Percentiles rank a stretch among this genome's conserved stretches.
These are phyloP conservation scores for Alliaria petiolata DNA, from an alignment of 345 rosid genomes.

Conservation along the genomic window DNA sequence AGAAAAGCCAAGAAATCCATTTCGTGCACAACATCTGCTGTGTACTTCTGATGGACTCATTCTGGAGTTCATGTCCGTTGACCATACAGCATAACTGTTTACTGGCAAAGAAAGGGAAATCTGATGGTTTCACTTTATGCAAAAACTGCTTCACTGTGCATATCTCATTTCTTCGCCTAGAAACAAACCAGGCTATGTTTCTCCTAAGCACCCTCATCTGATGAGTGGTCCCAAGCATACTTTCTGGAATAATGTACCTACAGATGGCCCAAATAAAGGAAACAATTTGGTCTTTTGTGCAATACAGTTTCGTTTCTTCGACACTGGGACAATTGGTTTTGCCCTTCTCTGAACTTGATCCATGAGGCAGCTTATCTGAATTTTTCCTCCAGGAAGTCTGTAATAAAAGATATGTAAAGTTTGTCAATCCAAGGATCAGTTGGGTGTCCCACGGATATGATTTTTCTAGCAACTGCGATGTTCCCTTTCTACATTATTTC, in stretches of 20 bases:
- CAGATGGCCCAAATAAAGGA: constrained; percentile 83
- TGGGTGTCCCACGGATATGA: not conserved
- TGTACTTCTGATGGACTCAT: constrained; percentile 40
- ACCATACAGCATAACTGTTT: constrained; percentile 34
- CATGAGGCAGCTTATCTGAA: constrained; percentile 12
- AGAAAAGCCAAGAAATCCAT: constrained; percentile 85
- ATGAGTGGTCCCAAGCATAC: constrained; percentile 62
- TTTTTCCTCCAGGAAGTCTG: constrained; percentile 33
- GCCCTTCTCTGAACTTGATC: constrained; percentile 6
- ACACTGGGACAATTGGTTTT: constrained; percentile 18
- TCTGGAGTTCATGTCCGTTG: constrained; percentile 22
- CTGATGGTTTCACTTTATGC: constrained; percentile 51
- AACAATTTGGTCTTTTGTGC: constrained; percentile 61
- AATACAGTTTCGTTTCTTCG: constrained; percentile 39
- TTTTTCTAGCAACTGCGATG: not conserved
- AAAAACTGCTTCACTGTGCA: constrained; percentile 58
- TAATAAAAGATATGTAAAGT: constrained; percentile 13
- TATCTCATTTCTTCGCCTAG: constrained; percentile 61
- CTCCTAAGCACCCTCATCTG: constrained; percentile 63
- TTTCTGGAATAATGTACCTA: constrained; percentile 62
- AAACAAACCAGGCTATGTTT: constrained; percentile 63
- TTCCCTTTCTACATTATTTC: not conserved
- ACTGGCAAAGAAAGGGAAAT: constrained; percentile 46
- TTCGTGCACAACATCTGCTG: constrained; percentile 40
- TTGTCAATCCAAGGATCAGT: not conserved